A percentile compares a stretch with the other conserved stretches of the same genome.
phyloP scores from a whole-genome alignment of 345 rosid genomes.

The Cardamine occulta region DNA sequence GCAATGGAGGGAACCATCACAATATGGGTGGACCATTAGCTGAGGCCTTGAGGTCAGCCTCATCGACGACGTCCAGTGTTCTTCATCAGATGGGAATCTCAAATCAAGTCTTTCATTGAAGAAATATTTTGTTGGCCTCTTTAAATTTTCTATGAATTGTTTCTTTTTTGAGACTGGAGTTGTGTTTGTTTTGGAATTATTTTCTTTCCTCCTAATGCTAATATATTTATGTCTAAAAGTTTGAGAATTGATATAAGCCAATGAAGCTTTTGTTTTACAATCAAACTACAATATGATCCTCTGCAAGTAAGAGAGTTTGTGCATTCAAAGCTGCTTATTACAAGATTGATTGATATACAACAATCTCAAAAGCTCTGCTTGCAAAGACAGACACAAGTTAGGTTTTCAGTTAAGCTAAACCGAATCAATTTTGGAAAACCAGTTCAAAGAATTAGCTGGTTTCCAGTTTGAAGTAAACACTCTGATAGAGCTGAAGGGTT shows the following conservation, averaged over 20 bases:
- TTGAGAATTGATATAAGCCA: slow-evolving; percentile 5
- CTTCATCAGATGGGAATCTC: slow-evolving; percentile 59
- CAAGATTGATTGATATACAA: too few species aligned
- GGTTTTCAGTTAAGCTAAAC: background rate
- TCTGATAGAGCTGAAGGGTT: background rate
- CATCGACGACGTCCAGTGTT: slow-evolving; percentile 60
- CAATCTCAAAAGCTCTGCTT: too few species aligned
- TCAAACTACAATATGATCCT: background rate
- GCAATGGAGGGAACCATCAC: slow-evolving; percentile 56
- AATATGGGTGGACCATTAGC: slow-evolving; percentile 93
- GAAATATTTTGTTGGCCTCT: background rate
- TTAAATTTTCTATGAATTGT: background rate
- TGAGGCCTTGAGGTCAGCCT: slow-evolving; percentile 75
- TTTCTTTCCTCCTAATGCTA: background rate
- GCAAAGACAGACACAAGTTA: too few species aligned
- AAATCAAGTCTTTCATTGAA: slow-evolving; percentile 42
- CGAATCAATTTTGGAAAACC: background rate
- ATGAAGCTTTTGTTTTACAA: slow-evolving; percentile 23
- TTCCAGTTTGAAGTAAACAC: background rate
- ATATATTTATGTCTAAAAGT: background rate
- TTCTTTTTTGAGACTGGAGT: background rate
- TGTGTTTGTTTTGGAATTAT: slow-evolving; percentile 3
- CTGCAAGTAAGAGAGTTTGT: background rate
- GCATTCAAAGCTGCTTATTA: background rate
- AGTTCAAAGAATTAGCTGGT: background rate